phyloP scores from a whole-genome alignment of 2,329 filamentous ascomycete genomes.

The Penicillium rolfsii region DNA sequence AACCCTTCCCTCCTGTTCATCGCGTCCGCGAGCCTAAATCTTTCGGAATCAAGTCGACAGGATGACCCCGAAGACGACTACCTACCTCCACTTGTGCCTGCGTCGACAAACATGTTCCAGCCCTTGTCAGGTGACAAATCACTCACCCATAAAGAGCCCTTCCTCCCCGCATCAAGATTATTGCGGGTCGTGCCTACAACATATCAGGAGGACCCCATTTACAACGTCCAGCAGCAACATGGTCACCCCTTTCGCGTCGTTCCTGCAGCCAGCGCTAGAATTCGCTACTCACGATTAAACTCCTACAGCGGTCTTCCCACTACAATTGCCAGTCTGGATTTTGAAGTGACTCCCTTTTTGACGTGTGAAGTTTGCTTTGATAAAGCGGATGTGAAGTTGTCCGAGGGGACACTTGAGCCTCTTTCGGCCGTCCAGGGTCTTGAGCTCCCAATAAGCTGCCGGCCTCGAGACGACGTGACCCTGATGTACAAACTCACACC shows the following conservation, averaged over 20 bases:
- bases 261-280: slow-evolving; percentile 59
- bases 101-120: slow-evolving; percentile 62
- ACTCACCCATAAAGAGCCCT: slow-evolving; percentile 52
- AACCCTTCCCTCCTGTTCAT: slow-evolving; percentile 61
- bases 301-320: slow-evolving; percentile 49
- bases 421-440: slow-evolving; percentile 44
- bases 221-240: slow-evolving; percentile 58
- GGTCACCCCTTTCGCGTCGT: slow-evolving; percentile 58
- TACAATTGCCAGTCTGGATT: slow-evolving; percentile 57
- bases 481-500: slow-evolving; percentile 58
- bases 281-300: slow-evolving; percentile 57
- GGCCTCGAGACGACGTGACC: slow-evolving; percentile 60
- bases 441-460: slow-evolving; percentile 46
- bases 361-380: slow-evolving; percentile 55
- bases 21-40: slow-evolving; percentile 51
- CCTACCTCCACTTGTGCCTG: slow-evolving; percentile 57
- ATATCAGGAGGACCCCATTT: slow-evolving; percentile 52
- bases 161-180: slow-evolving; percentile 61
- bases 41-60: slow-evolving; percentile 44
- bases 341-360: slow-evolving; percentile 59
- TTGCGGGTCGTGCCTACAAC: slow-evolving; percentile 59
- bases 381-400: slow-evolving; percentile 51
- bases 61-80: slow-evolving; percentile 53
- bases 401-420: slow-evolving; percentile 52
- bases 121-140: slow-evolving; percentile 56